Conservation (phyloP, 768 basidiomycete species). For the Rhizopogon salebrosus region DNA sequence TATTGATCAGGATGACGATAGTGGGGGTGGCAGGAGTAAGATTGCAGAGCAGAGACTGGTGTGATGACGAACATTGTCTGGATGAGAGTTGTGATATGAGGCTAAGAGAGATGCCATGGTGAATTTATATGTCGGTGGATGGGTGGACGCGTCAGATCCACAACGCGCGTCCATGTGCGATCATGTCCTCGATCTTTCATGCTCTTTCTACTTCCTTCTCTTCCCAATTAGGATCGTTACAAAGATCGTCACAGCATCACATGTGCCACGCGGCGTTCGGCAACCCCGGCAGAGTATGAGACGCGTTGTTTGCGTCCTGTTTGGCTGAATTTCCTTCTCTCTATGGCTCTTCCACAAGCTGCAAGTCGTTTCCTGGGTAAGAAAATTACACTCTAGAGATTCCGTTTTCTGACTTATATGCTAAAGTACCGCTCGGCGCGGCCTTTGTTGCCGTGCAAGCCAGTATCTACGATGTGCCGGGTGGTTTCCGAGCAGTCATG, state of each 20-base stretch:
- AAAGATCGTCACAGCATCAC: background rate
- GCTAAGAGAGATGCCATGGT: background rate
- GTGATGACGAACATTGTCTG: conserved; percentile 8
- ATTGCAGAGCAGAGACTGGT: conserved; percentile 3
- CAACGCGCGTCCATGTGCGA: background rate
- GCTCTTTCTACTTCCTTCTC: background rate
- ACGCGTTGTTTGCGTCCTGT: conserved; percentile 20
- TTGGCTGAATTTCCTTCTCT: conserved; percentile 11
- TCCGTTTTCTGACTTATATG: conserved; percentile 5
- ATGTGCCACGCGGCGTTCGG: background rate
- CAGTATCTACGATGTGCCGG: conserved; percentile 72
- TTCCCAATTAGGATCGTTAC: background rate
- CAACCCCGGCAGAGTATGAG: background rate
- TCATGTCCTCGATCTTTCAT: too few relatives aligned
- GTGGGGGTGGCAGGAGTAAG: background rate
- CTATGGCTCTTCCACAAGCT: conserved; percentile 49
- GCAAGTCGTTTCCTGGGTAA: conserved; percentile 46
- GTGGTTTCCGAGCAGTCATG: conserved; percentile 94
- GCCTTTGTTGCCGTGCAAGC: conserved; percentile 41
- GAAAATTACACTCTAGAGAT: conserved; percentile 8
- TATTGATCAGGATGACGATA: background rate
- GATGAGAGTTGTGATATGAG: background rate
- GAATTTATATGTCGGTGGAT: background rate
- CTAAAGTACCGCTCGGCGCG: conserved; percentile 32
- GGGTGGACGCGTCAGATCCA: background rate